Percentiles rank a stretch among this genome's conserved stretches.
Evolutionary conservation across 208 protist genomes (phyloP).

Genomic region (Wallacemonas collosoma): DNA sequence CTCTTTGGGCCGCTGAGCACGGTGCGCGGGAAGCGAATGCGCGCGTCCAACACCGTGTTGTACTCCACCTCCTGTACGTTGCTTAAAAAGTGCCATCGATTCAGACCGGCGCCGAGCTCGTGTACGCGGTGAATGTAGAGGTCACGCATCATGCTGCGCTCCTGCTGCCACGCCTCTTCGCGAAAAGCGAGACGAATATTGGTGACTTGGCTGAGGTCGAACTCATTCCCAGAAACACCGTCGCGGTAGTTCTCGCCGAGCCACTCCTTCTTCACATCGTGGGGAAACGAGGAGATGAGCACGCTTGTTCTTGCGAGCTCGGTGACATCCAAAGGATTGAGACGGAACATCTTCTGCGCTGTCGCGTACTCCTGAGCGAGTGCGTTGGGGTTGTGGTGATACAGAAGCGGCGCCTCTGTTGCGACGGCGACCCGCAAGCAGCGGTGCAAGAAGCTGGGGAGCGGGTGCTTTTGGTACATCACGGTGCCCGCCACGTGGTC

Average conservation of each 20-base stretch:
- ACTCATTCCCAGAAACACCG: constrained; percentile 70
- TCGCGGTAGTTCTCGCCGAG: constrained; percentile 72
- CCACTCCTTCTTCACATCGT: constrained; percentile 75
- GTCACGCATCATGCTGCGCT: constrained; percentile 84
- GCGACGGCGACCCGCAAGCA: constrained; percentile 97
- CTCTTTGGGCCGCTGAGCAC: constrained; percentile 72
- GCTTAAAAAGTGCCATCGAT: constrained; percentile 80
- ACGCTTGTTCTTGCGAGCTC: constrained; percentile 91
- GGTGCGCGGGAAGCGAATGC: constrained; percentile 89
- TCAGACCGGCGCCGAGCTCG: constrained; percentile 48
- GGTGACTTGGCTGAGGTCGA: constrained; percentile 82
- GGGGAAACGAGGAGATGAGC: constrained; percentile 82
- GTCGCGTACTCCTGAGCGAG: constrained; percentile 91
- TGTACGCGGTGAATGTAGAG: constrained; percentile 54
- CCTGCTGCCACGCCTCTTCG: constrained; percentile 78
- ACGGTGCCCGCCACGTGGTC: constrained; percentile 97
- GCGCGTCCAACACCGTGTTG: constrained; percentile 80
- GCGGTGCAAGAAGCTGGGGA: constrained; percentile 93
- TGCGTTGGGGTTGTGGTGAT: constrained; percentile 83
- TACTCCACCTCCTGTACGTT: constrained; percentile 88
- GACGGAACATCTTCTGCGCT: constrained; percentile 83
- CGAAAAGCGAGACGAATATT: constrained; percentile 86
- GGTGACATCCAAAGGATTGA: constrained; percentile 86
- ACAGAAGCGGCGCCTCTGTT: constrained; percentile 96
- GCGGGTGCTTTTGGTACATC: constrained; percentile 93